Evolutionary conservation across 1,139 yeast species (phyloP), one percentile per base, ranked within the genome.

Genomic region (Saccharomyces hybrid): DNA sequence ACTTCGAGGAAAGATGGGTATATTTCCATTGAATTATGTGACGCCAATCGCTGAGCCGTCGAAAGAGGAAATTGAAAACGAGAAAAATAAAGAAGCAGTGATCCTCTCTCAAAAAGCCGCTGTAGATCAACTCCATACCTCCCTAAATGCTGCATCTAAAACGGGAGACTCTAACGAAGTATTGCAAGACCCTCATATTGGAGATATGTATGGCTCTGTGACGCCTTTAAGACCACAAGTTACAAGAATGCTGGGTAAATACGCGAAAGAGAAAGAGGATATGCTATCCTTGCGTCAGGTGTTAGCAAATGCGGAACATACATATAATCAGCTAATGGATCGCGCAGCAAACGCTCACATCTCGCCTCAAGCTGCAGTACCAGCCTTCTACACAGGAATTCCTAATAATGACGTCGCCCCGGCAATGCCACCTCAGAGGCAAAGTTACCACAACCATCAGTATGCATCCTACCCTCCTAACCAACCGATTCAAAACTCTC

Each of bases 1-100:
- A 4, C 73, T 91, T 52, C 78, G 81, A 55, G 97, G 97, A 0
- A 78, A 78, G 55, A 77, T 83, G 49, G 99, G 99, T 28, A 86
- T 93, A n/a, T 90, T 93, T 72, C 99, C 99, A 0, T 78, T 88
- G 56, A 93, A 93, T 70, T 93, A 93, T 67, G 98, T 93, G 1
- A 82, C 90, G 2, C 91, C 91, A 3, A 75, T 90, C 9, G 80
- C 83, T 1, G 86, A 83, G 52, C 85, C 86, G 47, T 77, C 88
- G 0, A 78, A 81, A 1, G 78, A 78, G 51, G 84, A 83, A 54
- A 59, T 79, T 16, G 69, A 68, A 27, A 68, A 70, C 32, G 80
- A 79, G 59, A 68, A 67, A 26, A 69, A 70, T 59, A 72, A 72
- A 56, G 82, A 82, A 64, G 64, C 69, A 47, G 65, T 73, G 59